Percentiles rank a stretch among this genome's conserved stretches.
These are phyloP conservation scores for Sporothrix dimorphospora DNA, from an alignment of 2,329 filamentous ascomycete genomes.

Conservation along the genomic window DNA sequence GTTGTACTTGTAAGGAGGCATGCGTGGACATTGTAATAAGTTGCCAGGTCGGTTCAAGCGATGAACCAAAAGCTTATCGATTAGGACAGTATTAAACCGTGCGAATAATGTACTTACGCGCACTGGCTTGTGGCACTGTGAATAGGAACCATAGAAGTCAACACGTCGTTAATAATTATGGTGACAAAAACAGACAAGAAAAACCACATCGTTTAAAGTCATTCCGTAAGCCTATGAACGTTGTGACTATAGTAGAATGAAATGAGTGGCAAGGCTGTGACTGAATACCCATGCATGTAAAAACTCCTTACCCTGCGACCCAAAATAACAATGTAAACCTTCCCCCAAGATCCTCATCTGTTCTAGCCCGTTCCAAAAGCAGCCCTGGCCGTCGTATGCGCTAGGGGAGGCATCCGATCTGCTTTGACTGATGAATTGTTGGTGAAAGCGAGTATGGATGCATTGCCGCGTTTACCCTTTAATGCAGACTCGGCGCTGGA, in stretches of 20 bases:
- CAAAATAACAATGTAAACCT: not conserved
- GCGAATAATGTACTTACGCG: not conserved
- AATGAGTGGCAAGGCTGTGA: not conserved
- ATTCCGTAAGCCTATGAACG: not conserved
- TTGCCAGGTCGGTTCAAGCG: not conserved
- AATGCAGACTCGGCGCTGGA: conserved; percentile 65
- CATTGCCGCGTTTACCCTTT: conserved; percentile 38
- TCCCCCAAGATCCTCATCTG: not conserved
- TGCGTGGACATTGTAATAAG: not conserved
- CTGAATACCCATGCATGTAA: not conserved
- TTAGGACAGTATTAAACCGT: conserved; percentile 12
- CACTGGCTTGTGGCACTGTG: not conserved
- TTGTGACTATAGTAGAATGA: not conserved
- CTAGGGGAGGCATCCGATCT: conserved; percentile 38
- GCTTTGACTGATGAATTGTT: conserved; percentile 42
- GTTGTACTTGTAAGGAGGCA: not conserved
- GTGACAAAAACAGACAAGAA: not conserved
- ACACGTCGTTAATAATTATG: too few species aligned
- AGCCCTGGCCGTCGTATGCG: conserved; percentile 12
- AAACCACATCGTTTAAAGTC: not conserved
- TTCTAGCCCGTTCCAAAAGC: not conserved
- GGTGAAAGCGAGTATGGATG: conserved; percentile 48
- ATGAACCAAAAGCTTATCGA: conserved; percentile 26
- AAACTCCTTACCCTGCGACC: not conserved
- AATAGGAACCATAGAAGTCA: too few species aligned